Evolutionary conservation across 2,329 filamentous ascomycete species (phyloP).

Genomic region (Colletotrichum spaethianum): DNA sequence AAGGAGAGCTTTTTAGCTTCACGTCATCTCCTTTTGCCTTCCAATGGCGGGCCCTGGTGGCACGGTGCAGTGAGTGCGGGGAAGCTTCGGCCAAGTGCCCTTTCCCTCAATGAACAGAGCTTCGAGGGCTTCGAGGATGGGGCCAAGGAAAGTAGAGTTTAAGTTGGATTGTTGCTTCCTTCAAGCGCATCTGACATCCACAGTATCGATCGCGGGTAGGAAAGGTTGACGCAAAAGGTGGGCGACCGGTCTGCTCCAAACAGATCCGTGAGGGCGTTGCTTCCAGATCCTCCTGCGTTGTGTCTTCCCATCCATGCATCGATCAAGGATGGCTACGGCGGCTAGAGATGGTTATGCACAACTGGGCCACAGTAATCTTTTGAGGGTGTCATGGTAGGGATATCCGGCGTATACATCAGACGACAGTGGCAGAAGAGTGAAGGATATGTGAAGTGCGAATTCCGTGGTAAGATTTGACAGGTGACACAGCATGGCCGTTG

Average conservation of each 20-base stretch:
- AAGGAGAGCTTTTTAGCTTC: background rate
- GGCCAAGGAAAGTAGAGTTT: background rate
- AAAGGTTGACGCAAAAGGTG: background rate
- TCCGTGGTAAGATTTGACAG: background rate
- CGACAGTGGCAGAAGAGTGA: background rate
- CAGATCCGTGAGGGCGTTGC: background rate
- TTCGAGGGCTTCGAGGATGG: background rate
- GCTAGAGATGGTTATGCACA: slow-evolving; percentile 8
- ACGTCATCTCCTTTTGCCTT: background rate
- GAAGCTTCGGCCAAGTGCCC: slow-evolving; percentile 9
- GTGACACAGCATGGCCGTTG: background rate
- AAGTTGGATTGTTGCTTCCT: background rate
- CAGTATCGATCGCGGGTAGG: background rate
- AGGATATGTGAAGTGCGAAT: background rate
- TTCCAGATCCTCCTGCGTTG: too few relatives aligned
- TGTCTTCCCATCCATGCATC: background rate
- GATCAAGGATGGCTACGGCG: slow-evolving; percentile 6
- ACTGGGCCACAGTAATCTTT: background rate
- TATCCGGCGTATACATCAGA: background rate
- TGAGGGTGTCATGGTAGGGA: slow-evolving; percentile 3
- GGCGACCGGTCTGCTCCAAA: background rate
- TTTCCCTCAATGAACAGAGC: background rate
- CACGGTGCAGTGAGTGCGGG: slow-evolving; percentile 26
- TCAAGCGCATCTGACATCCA: background rate
- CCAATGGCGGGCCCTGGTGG: background rate